Conservation (phyloP, 169 alveolate genomes). For the Eimeria zaria region DNA sequence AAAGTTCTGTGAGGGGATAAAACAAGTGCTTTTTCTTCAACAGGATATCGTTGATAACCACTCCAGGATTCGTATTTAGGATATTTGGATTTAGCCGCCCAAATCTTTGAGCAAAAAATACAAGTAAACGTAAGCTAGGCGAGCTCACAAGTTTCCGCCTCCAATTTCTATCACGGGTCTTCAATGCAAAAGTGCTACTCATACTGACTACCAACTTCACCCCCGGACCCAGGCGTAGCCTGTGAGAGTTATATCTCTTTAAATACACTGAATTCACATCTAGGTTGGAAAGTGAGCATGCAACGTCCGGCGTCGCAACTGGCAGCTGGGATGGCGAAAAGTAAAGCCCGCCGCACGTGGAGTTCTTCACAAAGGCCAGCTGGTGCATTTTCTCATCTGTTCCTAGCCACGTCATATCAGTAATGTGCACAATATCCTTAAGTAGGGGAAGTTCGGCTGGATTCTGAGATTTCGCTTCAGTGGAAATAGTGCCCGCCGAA, state of each 20-base stretch:
- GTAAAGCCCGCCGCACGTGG: constrained; percentile 58
- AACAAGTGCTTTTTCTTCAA: constrained; percentile 42
- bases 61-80: constrained; percentile 32
- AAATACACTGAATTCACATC: constrained; percentile 21
- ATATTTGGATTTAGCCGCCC: constrained; percentile 57
- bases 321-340: constrained; percentile 31
- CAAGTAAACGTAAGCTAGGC: constrained; percentile 49
- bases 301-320: constrained; percentile 21
- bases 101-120: constrained; percentile 39
- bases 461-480: background rate
- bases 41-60: constrained; percentile 39
- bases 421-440: background rate
- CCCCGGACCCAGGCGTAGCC: constrained; percentile 41
- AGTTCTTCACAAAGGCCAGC: constrained; percentile 41
- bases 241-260: constrained; percentile 42
- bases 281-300: constrained; percentile 42
- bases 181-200: constrained; percentile 45
- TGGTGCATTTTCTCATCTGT: constrained; percentile 18
- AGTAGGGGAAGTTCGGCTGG: background rate
- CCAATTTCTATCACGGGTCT: constrained; percentile 45
- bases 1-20: constrained; percentile 51
- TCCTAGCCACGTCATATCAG: constrained; percentile 59
- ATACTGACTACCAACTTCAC: constrained; percentile 35
- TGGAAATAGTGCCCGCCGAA: background rate
- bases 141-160: constrained; percentile 41